phyloP scores from a whole-genome alignment of 192 early-diverging fungal genomes.

The Jimgerdemannia flammicorona region DNA sequence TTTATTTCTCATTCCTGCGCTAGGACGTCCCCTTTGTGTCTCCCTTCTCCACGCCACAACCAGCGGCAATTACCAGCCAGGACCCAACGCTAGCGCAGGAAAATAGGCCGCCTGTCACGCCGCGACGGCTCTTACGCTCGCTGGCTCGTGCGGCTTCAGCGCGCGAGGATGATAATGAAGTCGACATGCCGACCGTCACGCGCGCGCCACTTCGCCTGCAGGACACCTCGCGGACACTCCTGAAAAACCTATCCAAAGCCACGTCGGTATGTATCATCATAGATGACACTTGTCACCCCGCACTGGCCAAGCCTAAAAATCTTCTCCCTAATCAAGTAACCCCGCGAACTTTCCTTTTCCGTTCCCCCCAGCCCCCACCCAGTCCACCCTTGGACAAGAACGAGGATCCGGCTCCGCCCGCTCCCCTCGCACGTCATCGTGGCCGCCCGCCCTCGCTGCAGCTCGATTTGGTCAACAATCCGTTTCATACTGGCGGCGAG shows the following conservation, averaged over 20 bases:
- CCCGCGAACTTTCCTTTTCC: neutral
- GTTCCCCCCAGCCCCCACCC: neutral
- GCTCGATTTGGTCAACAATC: neutral
- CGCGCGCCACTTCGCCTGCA: neutral
- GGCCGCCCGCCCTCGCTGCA: neutral
- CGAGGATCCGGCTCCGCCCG: neutral
- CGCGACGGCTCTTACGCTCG: neutral
- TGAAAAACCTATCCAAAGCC: neutral
- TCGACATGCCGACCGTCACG: neutral
- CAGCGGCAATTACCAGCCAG: neutral
- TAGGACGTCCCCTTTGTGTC: neutral
- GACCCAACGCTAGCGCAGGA: neutral
- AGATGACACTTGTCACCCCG: no score
- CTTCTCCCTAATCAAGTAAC: neutral
- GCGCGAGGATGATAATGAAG: neutral
- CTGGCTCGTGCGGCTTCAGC: neutral
- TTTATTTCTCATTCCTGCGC: no score
- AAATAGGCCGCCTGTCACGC: neutral
- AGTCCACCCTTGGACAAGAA: neutral
- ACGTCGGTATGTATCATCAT: neutral
- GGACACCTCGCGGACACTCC: neutral
- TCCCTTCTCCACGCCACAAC: neutral
- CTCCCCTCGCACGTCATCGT: neutral
- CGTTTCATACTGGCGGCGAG: neutral
- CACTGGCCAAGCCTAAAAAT: neutral